Conservation (phyloP, 1,284 basidiomycete genomes). For the Moniliophthora roreri region DNA sequence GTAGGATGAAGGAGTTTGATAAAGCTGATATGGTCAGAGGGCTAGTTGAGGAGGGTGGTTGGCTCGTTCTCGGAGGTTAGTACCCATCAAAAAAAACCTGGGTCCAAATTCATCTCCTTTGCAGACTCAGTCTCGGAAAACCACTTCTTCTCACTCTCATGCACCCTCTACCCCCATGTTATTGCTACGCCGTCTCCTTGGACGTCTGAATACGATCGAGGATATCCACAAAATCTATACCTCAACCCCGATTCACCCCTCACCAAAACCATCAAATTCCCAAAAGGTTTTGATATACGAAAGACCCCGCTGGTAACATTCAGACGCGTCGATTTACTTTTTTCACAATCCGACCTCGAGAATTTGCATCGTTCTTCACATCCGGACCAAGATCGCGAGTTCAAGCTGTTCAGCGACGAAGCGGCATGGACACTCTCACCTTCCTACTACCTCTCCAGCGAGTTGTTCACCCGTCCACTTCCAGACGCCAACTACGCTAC, state of each 20-base stretch:
- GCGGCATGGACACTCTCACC: slow-evolving; percentile 51
- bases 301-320: slow-evolving; percentile 62
- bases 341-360: slow-evolving; percentile 48
- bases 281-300: slow-evolving; percentile 51
- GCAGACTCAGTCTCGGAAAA: slow-evolving; percentile 67
- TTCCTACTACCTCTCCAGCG: slow-evolving; percentile 47
- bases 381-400: slow-evolving; percentile 22
- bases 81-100: slow-evolving; percentile 3
- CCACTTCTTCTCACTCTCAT: slow-evolving; percentile 71
- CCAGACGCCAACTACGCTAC: slow-evolving; percentile 56
- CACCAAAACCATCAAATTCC: slow-evolving; percentile 39
- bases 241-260: slow-evolving; percentile 55
- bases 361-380: slow-evolving; percentile 39
- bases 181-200: slow-evolving; percentile 61
- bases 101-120: background rate
- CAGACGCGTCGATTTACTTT: slow-evolving; percentile 60
- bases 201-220: slow-evolving; percentile 52
- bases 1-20: slow-evolving; percentile 40
- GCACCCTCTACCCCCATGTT: slow-evolving; percentile 63
- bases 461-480: slow-evolving; percentile 43
- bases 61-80: slow-evolving; percentile 63
- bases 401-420: slow-evolving; percentile 55
- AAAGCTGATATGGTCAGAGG: slow-evolving; percentile 45
- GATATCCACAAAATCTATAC: slow-evolving; percentile 62
- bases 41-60: slow-evolving; percentile 67